Evolutionary conservation across 345 rosid species (phyloP).

Genomic region (Mercurialis annua): DNA sequence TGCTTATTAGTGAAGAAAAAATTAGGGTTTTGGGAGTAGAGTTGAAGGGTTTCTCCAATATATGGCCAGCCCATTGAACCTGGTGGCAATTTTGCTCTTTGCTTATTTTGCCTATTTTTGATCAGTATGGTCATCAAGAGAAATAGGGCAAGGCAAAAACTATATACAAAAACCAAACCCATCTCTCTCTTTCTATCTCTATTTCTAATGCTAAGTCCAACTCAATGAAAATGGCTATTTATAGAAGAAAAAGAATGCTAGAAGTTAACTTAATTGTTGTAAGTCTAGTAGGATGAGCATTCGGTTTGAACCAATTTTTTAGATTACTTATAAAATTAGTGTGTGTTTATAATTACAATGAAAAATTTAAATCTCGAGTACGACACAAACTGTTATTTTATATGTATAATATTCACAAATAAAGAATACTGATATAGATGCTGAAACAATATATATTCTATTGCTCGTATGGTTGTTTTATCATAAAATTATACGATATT

Average conservation of each 20-base stretch:
- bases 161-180: conserved; percentile 10
- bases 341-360: too few species aligned
- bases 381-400: too few species aligned
- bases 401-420: too few species aligned
- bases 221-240: not conserved
- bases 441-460: too few species aligned
- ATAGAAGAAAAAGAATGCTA: not conserved
- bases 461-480: too few species aligned
- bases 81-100: conserved; percentile 62
- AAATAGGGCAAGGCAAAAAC: conserved; percentile 3
- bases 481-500: too few species aligned
- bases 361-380: too few species aligned
- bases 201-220: not conserved
- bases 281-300: too few species aligned
- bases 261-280: too few species aligned
- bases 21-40: conserved; percentile 76
- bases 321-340: too few species aligned
- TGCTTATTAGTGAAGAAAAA: conserved; percentile 59
- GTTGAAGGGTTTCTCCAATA: conserved; percentile 75
- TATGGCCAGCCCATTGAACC: conserved; percentile 92
- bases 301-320: too few species aligned
- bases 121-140: conserved; percentile 1
- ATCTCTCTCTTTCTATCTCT: conserved; percentile 3
- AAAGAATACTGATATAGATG: too few species aligned
- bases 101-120: not conserved